Evolutionary conservation across 345 rosid genomes (phyloP).

Genomic region (Lenwebbia sp.): DNA sequence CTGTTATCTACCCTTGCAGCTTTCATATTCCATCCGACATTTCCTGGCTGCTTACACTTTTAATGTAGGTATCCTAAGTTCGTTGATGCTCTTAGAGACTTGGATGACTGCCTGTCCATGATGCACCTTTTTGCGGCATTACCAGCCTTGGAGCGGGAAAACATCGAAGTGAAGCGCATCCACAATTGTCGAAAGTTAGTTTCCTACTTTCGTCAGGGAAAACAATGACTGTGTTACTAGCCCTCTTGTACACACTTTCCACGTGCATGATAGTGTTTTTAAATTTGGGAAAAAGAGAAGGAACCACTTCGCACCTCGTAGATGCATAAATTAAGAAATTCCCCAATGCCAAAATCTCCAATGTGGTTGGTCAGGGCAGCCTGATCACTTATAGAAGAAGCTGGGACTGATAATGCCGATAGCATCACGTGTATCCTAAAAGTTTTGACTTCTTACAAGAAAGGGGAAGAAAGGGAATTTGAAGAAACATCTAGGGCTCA

Average conservation of each 20-base stretch:
- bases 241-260: background rate
- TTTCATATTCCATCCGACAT: background rate
- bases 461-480: background rate
- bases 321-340: background rate
- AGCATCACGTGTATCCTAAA: background rate
- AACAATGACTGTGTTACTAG: background rate
- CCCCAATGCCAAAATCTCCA: background rate
- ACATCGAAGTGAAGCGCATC: constrained; percentile 59
- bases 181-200: constrained; percentile 78
- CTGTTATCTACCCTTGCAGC: background rate
- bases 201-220: background rate
- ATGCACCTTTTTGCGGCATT: constrained; percentile 91
- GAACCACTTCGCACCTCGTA: background rate
- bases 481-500: background rate
- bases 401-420: background rate
- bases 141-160: constrained; percentile 74
- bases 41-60: background rate
- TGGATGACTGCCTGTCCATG: constrained; percentile 92
- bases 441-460: background rate
- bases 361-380: background rate
- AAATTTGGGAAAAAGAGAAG: background rate
- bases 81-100: constrained; percentile 82
- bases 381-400: background rate
- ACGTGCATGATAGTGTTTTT: background rate
- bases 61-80: constrained; percentile 75